A percentile compares a stretch with the other conserved stretches of the same genome.
Conservation (phyloP, 352 stramenopile species). For the Pythium phragmiticola region DNA sequence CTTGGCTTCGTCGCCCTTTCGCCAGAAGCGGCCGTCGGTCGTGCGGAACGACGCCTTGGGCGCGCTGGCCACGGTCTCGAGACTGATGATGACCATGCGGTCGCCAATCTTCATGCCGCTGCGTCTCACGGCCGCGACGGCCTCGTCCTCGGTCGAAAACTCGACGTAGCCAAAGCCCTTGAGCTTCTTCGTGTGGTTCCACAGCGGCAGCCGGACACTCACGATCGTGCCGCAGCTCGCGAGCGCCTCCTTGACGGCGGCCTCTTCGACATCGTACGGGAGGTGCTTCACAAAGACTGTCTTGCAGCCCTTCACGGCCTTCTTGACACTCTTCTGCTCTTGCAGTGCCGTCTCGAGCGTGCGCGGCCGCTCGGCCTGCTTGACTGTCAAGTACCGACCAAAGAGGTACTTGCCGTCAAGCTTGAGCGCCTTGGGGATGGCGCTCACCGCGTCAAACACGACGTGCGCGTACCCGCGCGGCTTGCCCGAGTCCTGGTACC, state of each 20-base stretch:
- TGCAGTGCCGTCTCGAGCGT: conserved; percentile 66
- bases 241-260: conserved; percentile 83
- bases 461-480: conserved; percentile 92
- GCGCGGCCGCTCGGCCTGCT: conserved; percentile 71
- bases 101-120: conserved; percentile 87
- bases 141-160: conserved; percentile 79
- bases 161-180: conserved; percentile 97
- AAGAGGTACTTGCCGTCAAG: conserved; percentile 89
- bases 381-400: conserved; percentile 89
- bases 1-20: conserved; percentile 86
- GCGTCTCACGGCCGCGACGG: conserved; percentile 60
- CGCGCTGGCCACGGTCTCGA: conserved; percentile 82
- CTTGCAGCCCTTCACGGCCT: conserved; percentile 79
- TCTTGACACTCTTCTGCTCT: conserved; percentile 67
- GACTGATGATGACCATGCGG: conserved; percentile 91
- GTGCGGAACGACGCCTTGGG: conserved; percentile 92
- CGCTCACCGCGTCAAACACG: conserved; percentile 81
- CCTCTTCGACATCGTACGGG: conserved; percentile 87
- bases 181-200: conserved; percentile 92
- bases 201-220: conserved; percentile 92
- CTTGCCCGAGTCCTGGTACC: conserved; percentile 90
- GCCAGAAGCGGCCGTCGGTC: conserved; percentile 84
- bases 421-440: conserved; percentile 78
- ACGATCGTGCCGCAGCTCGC: conserved; percentile 86
- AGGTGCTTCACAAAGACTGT: conserved; percentile 89